These are phyloP conservation scores for Solanum peruvianum DNA, from an alignment of 257 asterid genomes.

Conservation along the genomic window DNA sequence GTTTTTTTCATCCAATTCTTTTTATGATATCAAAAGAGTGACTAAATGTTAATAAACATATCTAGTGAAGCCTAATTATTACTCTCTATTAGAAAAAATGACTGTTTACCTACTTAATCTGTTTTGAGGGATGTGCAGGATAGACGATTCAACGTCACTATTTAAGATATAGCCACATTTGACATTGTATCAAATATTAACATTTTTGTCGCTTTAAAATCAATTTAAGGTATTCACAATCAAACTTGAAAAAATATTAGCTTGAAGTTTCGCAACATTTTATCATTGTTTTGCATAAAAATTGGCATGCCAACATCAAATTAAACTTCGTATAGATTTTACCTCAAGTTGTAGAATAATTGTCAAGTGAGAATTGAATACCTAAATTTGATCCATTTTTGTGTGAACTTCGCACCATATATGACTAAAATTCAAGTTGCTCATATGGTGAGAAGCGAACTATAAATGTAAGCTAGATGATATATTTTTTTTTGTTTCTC, in stretches of 20 bases:
- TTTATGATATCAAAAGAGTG: neutral
- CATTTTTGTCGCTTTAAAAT: neutral
- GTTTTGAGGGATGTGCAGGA: neutral
- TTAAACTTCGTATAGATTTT: no score
- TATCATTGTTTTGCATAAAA: neutral
- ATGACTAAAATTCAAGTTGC: neutral
- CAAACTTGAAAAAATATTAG: neutral
- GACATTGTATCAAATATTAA: no score
- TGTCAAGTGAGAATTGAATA: no score
- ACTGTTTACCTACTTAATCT: neutral
- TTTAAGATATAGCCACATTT: neutral
- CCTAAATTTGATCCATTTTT: neutral
- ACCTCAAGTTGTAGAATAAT: neutral
- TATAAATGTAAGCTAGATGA: no score
- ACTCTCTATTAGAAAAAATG: neutral
- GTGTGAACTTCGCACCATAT: neutral
- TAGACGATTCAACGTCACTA: neutral
- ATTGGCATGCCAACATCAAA: neutral
- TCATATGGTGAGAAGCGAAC: no score
- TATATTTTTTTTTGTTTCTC: neutral
- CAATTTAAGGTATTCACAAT: neutral
- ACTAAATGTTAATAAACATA: neutral
- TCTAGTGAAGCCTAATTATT: no score
- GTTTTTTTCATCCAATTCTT: neutral
- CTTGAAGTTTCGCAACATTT: neutral